Conservation (phyloP, 1,284 basidiomycete species). For the Tylopilus sp. region DNA sequence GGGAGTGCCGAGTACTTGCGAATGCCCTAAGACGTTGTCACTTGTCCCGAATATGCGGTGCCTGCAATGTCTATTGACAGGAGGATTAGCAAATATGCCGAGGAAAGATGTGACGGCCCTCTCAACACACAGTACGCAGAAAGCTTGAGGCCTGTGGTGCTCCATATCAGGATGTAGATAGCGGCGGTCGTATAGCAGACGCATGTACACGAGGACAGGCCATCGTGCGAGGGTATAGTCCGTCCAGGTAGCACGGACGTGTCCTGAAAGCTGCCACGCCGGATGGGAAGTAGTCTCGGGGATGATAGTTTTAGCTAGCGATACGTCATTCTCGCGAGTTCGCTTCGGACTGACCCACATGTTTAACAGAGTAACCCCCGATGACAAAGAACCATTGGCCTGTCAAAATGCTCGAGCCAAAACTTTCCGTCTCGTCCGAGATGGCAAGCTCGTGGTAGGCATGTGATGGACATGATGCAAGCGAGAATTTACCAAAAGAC, state of each 20-base stretch:
- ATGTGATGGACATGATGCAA: not conserved
- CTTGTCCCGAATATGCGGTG: constrained; percentile 64
- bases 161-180: constrained; percentile 57
- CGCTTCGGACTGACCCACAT: constrained; percentile 42
- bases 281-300: constrained; percentile 58
- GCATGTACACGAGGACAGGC: constrained; percentile 65
- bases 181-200: constrained; percentile 49
- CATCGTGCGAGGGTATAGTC: constrained; percentile 54
- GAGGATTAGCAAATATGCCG: not conserved
- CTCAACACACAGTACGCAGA: constrained; percentile 59
- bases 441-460: constrained; percentile 47
- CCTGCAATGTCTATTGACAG: constrained; percentile 49
- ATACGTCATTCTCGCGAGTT: not conserved
- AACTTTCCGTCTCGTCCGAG: constrained; percentile 65
- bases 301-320: not conserved
- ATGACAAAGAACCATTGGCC: constrained; percentile 69
- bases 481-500: constrained; percentile 46
- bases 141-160: constrained; percentile 55
- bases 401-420: constrained; percentile 73
- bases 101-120: not conserved
- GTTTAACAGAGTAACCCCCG: constrained; percentile 58
- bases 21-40: constrained; percentile 55
- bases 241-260: constrained; percentile 57
- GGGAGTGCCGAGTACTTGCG: not conserved
- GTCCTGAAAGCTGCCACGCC: constrained; percentile 66